Conservation (phyloP, 2,329 filamentous ascomycete species). For the Trichoderma sp. region DNA sequence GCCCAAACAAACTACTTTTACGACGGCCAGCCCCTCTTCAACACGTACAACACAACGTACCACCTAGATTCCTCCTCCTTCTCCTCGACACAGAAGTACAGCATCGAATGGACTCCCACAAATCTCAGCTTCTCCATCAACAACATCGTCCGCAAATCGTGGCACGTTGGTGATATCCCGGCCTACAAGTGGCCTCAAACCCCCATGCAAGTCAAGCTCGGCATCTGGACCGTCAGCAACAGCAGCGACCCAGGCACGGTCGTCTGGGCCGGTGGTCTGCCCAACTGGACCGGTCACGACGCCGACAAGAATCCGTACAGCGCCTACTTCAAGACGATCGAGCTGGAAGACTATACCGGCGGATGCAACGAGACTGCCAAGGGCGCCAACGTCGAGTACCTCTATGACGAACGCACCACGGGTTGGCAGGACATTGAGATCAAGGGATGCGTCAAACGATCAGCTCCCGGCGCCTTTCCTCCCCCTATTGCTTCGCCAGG, state of each 20-base stretch:
- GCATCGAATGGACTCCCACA: slow-evolving; percentile 63
- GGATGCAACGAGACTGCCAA: slow-evolving; percentile 25
- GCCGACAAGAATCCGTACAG: slow-evolving; percentile 24
- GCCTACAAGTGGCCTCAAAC: slow-evolving; percentile 62
- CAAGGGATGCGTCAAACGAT: slow-evolving; percentile 27
- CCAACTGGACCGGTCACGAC: slow-evolving; percentile 30
- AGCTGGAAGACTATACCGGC: slow-evolving; percentile 32
- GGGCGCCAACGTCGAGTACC: slow-evolving; percentile 27
- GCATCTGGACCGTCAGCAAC: slow-evolving; percentile 53
- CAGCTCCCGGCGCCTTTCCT: slow-evolving; percentile 13
- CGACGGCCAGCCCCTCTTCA: slow-evolving; percentile 58
- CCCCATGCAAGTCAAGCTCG: slow-evolving; percentile 64
- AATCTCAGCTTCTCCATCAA: slow-evolving; percentile 60
- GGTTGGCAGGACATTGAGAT: slow-evolving; percentile 33
- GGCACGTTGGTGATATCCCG: slow-evolving; percentile 44
- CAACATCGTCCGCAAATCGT: slow-evolving; percentile 35
- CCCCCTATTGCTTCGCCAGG: background rate
- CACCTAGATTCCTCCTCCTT: slow-evolving; percentile 40
- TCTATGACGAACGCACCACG: slow-evolving; percentile 28
- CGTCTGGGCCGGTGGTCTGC: slow-evolving; percentile 62
- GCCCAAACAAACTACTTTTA: slow-evolving; percentile 81
- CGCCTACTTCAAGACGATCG: slow-evolving; percentile 28
- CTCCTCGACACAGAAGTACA: slow-evolving; percentile 58
- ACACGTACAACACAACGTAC: slow-evolving; percentile 49
- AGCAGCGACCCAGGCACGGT: slow-evolving; percentile 56